Evolutionary conservation across 1,284 basidiomycete genomes (phyloP), one percentile per base, ranked within the genome.

Genomic region (Marasmius fiardii): DNA sequence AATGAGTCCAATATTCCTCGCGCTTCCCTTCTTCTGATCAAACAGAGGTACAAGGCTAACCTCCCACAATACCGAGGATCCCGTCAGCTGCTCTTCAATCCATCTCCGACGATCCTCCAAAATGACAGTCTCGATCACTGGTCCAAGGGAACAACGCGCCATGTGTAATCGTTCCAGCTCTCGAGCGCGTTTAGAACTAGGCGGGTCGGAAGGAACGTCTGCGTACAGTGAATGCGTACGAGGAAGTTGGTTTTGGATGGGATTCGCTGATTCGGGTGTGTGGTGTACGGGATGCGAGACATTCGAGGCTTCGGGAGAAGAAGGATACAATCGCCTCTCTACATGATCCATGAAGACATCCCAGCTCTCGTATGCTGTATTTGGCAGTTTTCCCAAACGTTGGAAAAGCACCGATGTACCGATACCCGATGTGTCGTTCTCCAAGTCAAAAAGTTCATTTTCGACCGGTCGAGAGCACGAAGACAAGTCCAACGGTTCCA

Each of bases 21-120:
- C 84, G 65, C 86, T 88, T 35, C 84, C 86, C 10, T 75, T 77
- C 4, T 71, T 71, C 65, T 88, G 86, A 61, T 88, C 83, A 59
- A 89, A 89, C 41, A 89, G 63, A 64, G 86, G 86, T 1, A 88
- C 72, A 8, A 81, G 43, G 4, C 14, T 23, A 4, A 45, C 51
- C 10, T 28, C 24, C 37, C 53, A 57, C 49, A 56, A 51, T 21
- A 16, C 52, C 6, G 49, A 52, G 14, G 37, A 26, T 48, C 58
- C 64, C 50, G 50, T 52, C 47, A 82, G 63, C 55, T 68, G 67
- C 35, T 75, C 65, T 44, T 60, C 62, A 53, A 82, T 58, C 80
- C 80, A 83, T 34, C 64, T 61, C n/a, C 71, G 56, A 21, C 81
- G 71, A 63, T 83, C 82, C 23, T 71, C 61, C 18, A 83, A 64